phyloP scores from a whole-genome alignment of 495 filamentous ascomycete genomes.

The Ramalina intermedia region DNA sequence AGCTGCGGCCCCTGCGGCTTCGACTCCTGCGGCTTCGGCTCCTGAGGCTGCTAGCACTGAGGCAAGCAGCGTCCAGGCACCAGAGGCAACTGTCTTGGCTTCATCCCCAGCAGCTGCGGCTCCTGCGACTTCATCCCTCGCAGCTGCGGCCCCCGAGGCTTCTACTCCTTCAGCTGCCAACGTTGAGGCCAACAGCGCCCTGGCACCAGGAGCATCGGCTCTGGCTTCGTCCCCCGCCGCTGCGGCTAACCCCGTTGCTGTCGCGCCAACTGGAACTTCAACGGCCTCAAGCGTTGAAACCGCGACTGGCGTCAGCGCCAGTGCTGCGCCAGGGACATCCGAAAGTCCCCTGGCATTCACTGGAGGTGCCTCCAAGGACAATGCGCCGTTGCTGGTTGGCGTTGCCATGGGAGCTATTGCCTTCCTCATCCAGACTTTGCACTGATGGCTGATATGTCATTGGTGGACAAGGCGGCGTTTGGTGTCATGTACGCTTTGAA shows the following conservation, averaged over 20 bases:
- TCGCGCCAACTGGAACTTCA: background rate
- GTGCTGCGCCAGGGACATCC: background rate
- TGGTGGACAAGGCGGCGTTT: too few relatives aligned
- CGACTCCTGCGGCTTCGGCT: background rate
- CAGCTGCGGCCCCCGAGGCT: background rate
- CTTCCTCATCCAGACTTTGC: background rate
- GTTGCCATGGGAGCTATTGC: background rate
- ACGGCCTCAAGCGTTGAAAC: background rate
- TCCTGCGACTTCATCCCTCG: background rate
- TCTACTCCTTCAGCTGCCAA: background rate
- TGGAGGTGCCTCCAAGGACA: background rate
- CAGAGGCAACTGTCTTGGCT: background rate
- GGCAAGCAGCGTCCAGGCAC: background rate
- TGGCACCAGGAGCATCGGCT: background rate
- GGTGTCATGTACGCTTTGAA: too few relatives aligned
- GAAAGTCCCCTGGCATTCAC: conserved; percentile 2
- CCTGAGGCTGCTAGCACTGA: background rate
- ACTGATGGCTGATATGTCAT: too few relatives aligned
- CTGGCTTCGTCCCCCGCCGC: background rate
- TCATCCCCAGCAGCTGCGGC: background rate
- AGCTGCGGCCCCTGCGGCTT: background rate
- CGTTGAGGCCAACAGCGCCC: background rate
- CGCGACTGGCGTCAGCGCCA: background rate
- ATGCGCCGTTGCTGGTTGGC: background rate
- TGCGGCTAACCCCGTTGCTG: background rate